These are phyloP conservation scores for Amanita brunnescens DNA, from an alignment of 768 basidiomycete genomes.

Conservation along the genomic window DNA sequence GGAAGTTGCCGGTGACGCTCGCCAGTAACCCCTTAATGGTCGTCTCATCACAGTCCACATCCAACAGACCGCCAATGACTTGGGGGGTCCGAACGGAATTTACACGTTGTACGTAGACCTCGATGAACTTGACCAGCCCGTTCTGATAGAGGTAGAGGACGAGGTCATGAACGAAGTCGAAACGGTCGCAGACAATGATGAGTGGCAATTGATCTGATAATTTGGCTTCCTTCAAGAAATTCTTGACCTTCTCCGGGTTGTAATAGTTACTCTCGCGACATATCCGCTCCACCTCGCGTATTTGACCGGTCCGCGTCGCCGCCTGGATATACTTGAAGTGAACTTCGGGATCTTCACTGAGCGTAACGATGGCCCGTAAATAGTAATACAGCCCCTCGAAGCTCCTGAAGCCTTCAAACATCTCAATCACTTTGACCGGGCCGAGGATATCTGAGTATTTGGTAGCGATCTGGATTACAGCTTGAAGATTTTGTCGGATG, in stretches of 20 bases:
- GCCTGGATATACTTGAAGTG: constrained; percentile 99
- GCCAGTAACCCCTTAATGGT: constrained; percentile 93
- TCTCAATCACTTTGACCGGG: constrained; percentile 94
- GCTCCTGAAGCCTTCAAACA: constrained; percentile 97
- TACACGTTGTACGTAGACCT: constrained; percentile 98
- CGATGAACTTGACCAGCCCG: constrained; percentile 92
- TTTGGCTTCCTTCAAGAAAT: constrained; percentile 99
- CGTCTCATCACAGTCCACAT: constrained; percentile 95
- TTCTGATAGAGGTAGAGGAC: constrained; percentile 99
- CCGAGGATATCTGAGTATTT: constrained; percentile 99
- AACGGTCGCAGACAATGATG: constrained; percentile 99
- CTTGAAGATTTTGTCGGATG: constrained; percentile 94
- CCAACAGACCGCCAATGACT: constrained; percentile 91
- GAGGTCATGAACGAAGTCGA: constrained; percentile 98
- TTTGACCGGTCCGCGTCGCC: constrained; percentile 94
- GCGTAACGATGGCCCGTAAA: constrained; percentile 94
- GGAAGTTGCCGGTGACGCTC: constrained; percentile 94
- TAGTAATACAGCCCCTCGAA: constrained; percentile 99
- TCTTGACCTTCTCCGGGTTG: constrained; percentile 99
- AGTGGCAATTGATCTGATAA: constrained; percentile 93
- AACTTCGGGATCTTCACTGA: constrained; percentile 93
- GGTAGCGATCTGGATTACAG: constrained; percentile 95
- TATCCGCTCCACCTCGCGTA: constrained; percentile 98
- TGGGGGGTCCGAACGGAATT: constrained; percentile 97
- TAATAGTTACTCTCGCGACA: constrained; percentile 96